These are phyloP conservation scores for Rhypophila decipiens DNA, from an alignment of 495 filamentous ascomycete genomes.

Conservation along the genomic window DNA sequence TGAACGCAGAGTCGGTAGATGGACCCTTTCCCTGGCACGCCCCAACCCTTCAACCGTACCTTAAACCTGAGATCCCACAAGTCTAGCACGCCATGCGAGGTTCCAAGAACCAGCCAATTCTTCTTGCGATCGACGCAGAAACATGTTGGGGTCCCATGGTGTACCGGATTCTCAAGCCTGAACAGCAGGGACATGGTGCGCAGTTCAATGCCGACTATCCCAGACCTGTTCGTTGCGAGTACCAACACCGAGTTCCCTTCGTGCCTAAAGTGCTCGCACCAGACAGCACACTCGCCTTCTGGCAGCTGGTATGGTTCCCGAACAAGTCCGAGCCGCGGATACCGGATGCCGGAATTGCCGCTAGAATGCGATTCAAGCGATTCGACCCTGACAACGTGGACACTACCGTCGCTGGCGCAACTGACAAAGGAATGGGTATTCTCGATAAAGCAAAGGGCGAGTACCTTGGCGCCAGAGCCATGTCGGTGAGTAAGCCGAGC, in stretches of 20 bases:
- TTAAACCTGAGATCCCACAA: constrained; percentile 96
- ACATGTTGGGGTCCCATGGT: constrained; percentile 88
- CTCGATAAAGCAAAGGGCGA: constrained; percentile 81
- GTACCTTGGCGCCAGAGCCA: constrained; percentile 60
- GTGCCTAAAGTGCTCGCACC: constrained; percentile 85
- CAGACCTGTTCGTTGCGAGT: constrained; percentile 79
- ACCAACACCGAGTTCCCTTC: constrained; percentile 75
- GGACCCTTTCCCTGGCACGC: constrained; percentile 69
- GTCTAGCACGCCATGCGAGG: constrained; percentile 86
- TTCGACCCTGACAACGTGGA: constrained; percentile 84
- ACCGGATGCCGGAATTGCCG: constrained; percentile 54
- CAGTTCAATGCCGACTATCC: constrained; percentile 78
- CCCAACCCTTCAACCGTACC: constrained; percentile 82
- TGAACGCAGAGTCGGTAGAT: constrained; percentile 78
- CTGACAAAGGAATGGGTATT: constrained; percentile 91
- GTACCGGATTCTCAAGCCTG: constrained; percentile 77
- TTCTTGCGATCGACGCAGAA: constrained; percentile 81
- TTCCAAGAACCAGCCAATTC: constrained; percentile 87
- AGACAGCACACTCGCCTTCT: constrained; percentile 69
- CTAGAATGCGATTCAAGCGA: constrained; percentile 52
- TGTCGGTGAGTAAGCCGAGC: constrained; percentile 85
- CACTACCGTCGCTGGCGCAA: constrained; percentile 81
- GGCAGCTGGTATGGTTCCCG: constrained; percentile 79
- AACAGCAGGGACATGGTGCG: constrained; percentile 80
- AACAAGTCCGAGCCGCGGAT: constrained; percentile 68